These are phyloP conservation scores for Phytophthora quininea DNA, from an alignment of 352 stramenopile genomes.

Conservation along the genomic window DNA sequence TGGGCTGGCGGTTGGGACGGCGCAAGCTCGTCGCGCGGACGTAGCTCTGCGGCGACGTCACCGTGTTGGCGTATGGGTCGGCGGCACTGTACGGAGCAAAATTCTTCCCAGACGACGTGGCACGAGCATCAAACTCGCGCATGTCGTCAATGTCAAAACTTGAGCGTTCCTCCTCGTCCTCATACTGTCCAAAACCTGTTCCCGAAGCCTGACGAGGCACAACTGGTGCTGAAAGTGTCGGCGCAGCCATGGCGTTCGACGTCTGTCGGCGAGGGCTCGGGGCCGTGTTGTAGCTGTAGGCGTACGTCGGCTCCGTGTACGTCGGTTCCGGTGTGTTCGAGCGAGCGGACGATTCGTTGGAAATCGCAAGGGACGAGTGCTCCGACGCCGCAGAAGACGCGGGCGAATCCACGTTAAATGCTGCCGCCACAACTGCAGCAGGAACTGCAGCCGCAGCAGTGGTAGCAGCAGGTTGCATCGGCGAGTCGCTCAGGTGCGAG, in stretches of 20 bases:
- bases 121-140: slow-evolving; percentile 60
- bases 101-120: slow-evolving; percentile 25
- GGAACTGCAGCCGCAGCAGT: slow-evolving; percentile 12
- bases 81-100: slow-evolving; percentile 32
- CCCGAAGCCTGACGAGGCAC: slow-evolving; percentile 32
- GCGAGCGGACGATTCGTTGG: slow-evolving; percentile 15
- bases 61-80: slow-evolving; percentile 44
- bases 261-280: slow-evolving; percentile 33
- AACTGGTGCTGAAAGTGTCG: slow-evolving; percentile 47
- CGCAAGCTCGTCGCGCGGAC: slow-evolving; percentile 72
- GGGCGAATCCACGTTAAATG: slow-evolving; percentile 26
- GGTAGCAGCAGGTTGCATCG: background rate
- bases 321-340: slow-evolving; percentile 14
- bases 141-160: slow-evolving; percentile 89
- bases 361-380: slow-evolving; percentile 25
- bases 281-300: slow-evolving; percentile 33
- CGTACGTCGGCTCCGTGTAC: slow-evolving; percentile 31
- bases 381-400: slow-evolving; percentile 13
- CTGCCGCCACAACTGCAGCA: slow-evolving; percentile 36
- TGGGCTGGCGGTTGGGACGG: slow-evolving; percentile 39
- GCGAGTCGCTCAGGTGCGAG: slow-evolving; percentile 15
- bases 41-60: slow-evolving; percentile 82
- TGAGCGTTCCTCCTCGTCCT: slow-evolving; percentile 57
- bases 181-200: slow-evolving; percentile 34
- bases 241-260: slow-evolving; percentile 29